Base-by-base conservation (phyloP, 192 early-diverging fungal species). In the Umbelopsis ramanniana region DNA sequence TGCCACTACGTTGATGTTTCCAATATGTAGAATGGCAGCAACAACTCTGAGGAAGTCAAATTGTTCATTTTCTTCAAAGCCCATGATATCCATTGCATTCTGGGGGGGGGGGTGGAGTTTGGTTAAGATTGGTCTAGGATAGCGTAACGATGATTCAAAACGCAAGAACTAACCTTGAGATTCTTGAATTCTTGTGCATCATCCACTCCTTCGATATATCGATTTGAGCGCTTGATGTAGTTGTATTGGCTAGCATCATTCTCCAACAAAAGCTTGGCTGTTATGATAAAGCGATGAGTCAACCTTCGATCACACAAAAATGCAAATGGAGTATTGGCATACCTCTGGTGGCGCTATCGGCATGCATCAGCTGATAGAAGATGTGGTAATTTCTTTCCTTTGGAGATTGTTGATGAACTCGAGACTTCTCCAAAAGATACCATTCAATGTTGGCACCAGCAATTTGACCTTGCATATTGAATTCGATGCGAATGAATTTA, bases 401-500 rank as follows among this genome's bases (percentile, higher is more conserved):
- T 12, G 88, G 74, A 5, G 94, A 92, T 80, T 97, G 97, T 74
- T 91, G 92, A 14, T 96, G 96, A 2, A 99, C 95, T 40, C 97
- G 87, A 15, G 97, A 97, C 80, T 98, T 99, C 80, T 99, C 97
- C 50, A 99, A 85, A 43, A 99, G 86, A 78, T 99, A 99, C 82
- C 96, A 88, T 74, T 98, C 94, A 80, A 99, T 97, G 78, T 97
- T 96, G 35, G 95, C 96, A 55, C 97, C 96, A 47, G 93, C 91
- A 70, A 98, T 98, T 69, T 92, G 89, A 6, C 93, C 94, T 17
- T 77, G 75, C 68, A 85, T 82, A 57, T 91, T 96, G 84, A 99
- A 99, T 81, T 97, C 97, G 82, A 99, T 96, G 22, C 96, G 89
- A 76, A 99, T 97, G 81, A 98, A 99, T 85, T 99, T 99, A 60